Base-by-base conservation (phyloP, 495 filamentous ascomycete genomes). In the Talaromyces wortmannii region DNA sequence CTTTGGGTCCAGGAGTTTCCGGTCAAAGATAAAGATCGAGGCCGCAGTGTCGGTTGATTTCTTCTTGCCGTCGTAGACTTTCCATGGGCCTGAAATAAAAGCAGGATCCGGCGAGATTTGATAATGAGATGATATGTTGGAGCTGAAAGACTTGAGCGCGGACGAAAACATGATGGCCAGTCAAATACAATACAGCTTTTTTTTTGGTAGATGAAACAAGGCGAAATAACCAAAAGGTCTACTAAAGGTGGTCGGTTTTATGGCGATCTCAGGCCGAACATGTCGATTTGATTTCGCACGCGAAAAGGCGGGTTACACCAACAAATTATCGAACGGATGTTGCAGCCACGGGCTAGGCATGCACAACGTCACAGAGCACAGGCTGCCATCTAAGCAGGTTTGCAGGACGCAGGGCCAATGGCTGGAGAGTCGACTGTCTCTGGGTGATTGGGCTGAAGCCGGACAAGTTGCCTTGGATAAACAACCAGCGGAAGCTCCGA, bases 21-120 rank as follows among this genome's bases (percentile, higher is more conserved):
- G 84, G 50, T 97, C 95, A 67, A 98, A 97, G 57, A 96, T 85
- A 63, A 97, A 98, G 56, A 97, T 84, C 8, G 94, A 97, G 17
- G 86, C 91, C 12, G 86, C 69, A 59, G 92, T 95, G 33, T 84
- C 86, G 0, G 91, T 94, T 11, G 87, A 87, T 68, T 96, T 97
- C 70, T 95, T 96, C 78, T 95, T 97, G 45, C 89, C 95, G 74
- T 95, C 89, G 75, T 90, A 91, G 68, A 98, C 92, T 74, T 91
- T 96, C 94, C 94, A 98, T 23, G 92, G 89, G 17, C 94, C 94
- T 18, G 91, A 88, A 32, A 81, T 81, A 16, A 89, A 81, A 10
- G 79, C 81, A 17, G 88, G 80, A 51, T 80, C 78, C 16, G 84
- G 75, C 7, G 89, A 82, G 50, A 96, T 76, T 55, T 84, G 80